Conservation (phyloP, 345 rosid species). For the Cardamine chenopodiifolia region DNA sequence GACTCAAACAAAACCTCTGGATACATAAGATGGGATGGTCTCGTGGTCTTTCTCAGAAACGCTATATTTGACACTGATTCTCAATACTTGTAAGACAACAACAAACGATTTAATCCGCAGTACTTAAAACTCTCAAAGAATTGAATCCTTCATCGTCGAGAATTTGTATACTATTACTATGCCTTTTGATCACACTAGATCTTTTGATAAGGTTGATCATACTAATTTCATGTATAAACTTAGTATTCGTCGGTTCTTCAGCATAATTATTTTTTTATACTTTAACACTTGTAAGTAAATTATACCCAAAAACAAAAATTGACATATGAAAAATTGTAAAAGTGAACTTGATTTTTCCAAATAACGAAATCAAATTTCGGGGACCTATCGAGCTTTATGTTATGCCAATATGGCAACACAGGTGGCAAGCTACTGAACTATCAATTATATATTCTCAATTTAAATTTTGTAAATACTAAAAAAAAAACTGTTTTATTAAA, state of each 20-base stretch:
- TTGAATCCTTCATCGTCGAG: too few relatives aligned
- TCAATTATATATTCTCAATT: neutral
- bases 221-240: neutral
- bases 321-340: neutral
- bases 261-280: neutral
- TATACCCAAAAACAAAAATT: too few relatives aligned
- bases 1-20: neutral
- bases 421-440: conserved; percentile 25
- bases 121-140: too few relatives aligned
- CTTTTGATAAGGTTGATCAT: neutral
- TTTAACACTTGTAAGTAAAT: neutral
- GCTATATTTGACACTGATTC: too few relatives aligned
- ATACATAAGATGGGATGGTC: too few relatives aligned
- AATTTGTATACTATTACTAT: neutral
- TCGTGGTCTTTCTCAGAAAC: too few relatives aligned
- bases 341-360: neutral
- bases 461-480: neutral
- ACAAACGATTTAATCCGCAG: too few relatives aligned
- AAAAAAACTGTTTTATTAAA: neutral
- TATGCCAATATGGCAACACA: neutral
- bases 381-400: neutral
- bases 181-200: neutral
- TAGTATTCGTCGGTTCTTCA: neutral
- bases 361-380: neutral
- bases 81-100: too few relatives aligned